Conservation (phyloP, 164 flowering plant genomes). For the Amborella trichopoda region DNA sequence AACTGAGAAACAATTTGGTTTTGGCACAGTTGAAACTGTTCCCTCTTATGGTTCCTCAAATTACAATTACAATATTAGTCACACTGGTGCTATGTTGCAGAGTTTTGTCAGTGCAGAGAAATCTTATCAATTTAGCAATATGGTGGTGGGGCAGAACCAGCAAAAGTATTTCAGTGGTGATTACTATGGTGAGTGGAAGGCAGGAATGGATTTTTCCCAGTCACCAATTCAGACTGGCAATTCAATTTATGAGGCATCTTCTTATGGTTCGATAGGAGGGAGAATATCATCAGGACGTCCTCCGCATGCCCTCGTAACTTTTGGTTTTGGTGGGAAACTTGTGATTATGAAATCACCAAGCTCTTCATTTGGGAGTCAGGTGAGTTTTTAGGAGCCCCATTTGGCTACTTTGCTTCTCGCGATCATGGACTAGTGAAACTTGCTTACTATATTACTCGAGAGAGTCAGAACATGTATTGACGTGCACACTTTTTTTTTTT, state of each 20-base stretch:
- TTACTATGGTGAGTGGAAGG: conserved; percentile 28
- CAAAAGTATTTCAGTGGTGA: conserved; percentile 26
- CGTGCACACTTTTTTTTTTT: too few relatives aligned
- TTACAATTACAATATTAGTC: conserved; percentile 18
- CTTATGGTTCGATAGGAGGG: conserved; percentile 29
- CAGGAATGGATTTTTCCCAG: conserved; percentile 18
- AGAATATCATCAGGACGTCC: conserved; percentile 92
- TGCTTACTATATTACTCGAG: too few relatives aligned
- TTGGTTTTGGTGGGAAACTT: conserved; percentile 99
- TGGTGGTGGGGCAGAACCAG: conserved; percentile 24
- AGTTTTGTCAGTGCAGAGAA: conserved; percentile 26
- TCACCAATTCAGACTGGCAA: conserved; percentile 24
- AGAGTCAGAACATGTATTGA: too few relatives aligned
- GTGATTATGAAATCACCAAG: conserved; percentile 57
- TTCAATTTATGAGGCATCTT: conserved; percentile 13
- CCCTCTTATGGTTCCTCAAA: conserved; percentile 20
- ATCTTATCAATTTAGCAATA: conserved; percentile 24
- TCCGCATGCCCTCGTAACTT: conserved; percentile 82
- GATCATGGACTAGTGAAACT: too few relatives aligned
- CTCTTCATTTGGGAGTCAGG: conserved; percentile 54
- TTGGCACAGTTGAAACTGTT: conserved; percentile 18
- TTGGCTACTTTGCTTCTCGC: too few relatives aligned
- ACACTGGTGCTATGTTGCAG: conserved; percentile 15
- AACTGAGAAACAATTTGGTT: conserved; percentile 20
- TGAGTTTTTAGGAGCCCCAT: too few relatives aligned